Base-by-base conservation (phyloP, 495 filamentous ascomycete species). In the Penicillium robsamsonii region DNA sequence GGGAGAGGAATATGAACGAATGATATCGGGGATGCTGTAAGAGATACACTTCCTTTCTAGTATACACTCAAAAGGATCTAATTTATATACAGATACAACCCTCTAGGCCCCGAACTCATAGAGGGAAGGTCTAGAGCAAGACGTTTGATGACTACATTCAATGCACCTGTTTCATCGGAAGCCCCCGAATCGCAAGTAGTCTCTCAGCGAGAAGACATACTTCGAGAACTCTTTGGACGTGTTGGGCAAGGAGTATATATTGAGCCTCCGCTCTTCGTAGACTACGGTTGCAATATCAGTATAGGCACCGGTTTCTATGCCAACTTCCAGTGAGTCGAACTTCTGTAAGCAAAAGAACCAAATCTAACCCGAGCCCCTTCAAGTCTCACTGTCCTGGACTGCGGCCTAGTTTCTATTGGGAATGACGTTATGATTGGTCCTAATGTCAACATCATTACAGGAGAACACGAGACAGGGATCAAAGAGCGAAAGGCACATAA, bases 381-480 rank as follows among this genome's bases (percentile, higher is more conserved):
- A 24, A 72, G 64, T 50, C 66, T 75, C 8, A 68, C 64, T 17
- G 67, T 79, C 29, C 61, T 78, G n/a, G 77, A 79, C 59, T 76
- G 72, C 54, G 68, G 58, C 20, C 38, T 77, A 3, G 76, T 81
- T 18, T 70, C 61, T 0, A 77, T 80, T 30, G 77, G 76, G 13
- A 60, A 78, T 48, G 65, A 71, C 33, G 70, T 74, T 15, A 52
- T 70, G 58, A 66, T 80, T 33, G 78, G 78, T 0, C 75, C 78
- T 4, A 70, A 67, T 55, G 75, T 79, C 2, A 70, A 66, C 4
- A 76, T 82, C 46, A 69, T 72, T 43, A 71, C 72, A 5, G 76
- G 72, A 0, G 79, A 73, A 27, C 79, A 82, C 55, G 71, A 78
- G 35, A 74, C 73, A 7, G 69, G 72, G 18, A 67, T 78, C 18